Percentiles rank a stretch among this genome's conserved stretches.
Conservation (phyloP, 2,329 filamentous ascomycete species). For the Boeremia exigua region DNA sequence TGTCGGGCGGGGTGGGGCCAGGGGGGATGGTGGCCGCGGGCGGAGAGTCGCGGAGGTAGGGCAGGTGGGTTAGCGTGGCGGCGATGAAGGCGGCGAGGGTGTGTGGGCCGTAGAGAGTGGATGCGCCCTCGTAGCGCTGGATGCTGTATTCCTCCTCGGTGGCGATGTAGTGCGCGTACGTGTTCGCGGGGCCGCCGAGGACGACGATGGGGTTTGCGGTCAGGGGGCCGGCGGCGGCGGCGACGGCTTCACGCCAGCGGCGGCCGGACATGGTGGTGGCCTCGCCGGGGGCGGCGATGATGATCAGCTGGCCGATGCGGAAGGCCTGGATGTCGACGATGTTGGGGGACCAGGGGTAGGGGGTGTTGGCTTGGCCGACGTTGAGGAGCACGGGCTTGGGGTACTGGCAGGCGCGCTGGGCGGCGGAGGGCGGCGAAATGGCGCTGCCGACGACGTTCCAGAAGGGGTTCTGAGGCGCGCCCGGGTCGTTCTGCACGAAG, state of each 20-base stretch:
- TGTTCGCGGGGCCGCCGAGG: conserved; percentile 87
- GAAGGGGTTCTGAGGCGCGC: conserved; percentile 76
- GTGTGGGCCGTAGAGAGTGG: conserved; percentile 83
- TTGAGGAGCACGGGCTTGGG: conserved; percentile 88
- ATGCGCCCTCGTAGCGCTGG: conserved; percentile 94
- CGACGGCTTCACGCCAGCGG: conserved; percentile 71
- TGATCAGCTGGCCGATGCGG: conserved; percentile 81
- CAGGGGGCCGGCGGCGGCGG: conserved; percentile 23
- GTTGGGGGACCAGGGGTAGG: conserved; percentile 90
- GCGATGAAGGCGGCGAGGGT: conserved; percentile 89
- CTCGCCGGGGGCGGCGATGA: conserved; percentile 85
- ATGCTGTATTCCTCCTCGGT: conserved; percentile 81
- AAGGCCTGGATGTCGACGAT: conserved; percentile 88
- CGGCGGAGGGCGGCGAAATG: conserved; percentile 71
- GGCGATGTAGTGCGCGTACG: conserved; percentile 82
- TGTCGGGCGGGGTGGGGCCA: conserved; percentile 76
- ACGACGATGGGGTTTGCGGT: conserved; percentile 65
- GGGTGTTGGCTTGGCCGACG: conserved; percentile 77
- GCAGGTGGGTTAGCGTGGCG: conserved; percentile 74
- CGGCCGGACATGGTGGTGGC: conserved; percentile 91
- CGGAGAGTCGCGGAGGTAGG: conserved; percentile 62
- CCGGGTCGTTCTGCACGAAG: conserved; percentile 86
- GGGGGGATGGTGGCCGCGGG: conserved; percentile 39
- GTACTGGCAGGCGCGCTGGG: conserved; percentile 77
- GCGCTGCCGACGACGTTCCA: conserved; percentile 79